These are phyloP conservation scores for Hericium rajendrae DNA, from an alignment of 768 basidiomycete genomes.

Conservation along the genomic window DNA sequence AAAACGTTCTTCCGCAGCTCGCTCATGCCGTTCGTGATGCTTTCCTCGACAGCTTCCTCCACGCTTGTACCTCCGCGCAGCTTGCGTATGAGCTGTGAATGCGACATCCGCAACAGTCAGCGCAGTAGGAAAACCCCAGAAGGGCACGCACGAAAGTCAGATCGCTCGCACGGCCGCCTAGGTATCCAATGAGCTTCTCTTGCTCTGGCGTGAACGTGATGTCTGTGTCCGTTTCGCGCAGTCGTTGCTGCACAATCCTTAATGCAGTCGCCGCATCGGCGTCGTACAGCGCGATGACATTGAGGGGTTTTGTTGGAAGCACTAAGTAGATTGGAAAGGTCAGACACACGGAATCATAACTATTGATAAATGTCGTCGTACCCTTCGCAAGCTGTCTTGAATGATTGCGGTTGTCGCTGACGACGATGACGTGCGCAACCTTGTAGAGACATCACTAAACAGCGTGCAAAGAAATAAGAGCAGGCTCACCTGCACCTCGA, in stretches of 20 bases:
- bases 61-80: constrained; percentile 64
- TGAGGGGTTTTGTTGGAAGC: constrained; percentile 75
- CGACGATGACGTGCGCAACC: constrained; percentile 87
- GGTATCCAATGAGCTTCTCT: constrained; percentile 48
- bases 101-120: neutral
- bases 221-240: constrained; percentile 46
- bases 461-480: neutral
- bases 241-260: constrained; percentile 71
- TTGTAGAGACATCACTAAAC: constrained; percentile 20
- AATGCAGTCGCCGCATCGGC: constrained; percentile 77
- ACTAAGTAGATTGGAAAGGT: constrained; percentile 36
- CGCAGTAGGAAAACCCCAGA: neutral
- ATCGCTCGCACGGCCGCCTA: constrained; percentile 89
- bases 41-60: constrained; percentile 82
- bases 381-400: constrained; percentile 78
- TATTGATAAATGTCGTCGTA: no score
- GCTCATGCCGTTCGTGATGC: constrained; percentile 65
- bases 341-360: no score
- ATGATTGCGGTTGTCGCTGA: constrained; percentile 86
- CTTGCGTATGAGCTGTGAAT: constrained; percentile 69
- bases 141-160: constrained; percentile 59
- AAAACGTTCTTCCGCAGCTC: constrained; percentile 89
- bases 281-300: constrained; percentile 70
- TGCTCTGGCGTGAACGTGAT: constrained; percentile 48
- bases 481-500: constrained; percentile 61